phyloP scores from a whole-genome alignment of 202 grass and related monocot genomes.

The Elaeis oleifera region DNA sequence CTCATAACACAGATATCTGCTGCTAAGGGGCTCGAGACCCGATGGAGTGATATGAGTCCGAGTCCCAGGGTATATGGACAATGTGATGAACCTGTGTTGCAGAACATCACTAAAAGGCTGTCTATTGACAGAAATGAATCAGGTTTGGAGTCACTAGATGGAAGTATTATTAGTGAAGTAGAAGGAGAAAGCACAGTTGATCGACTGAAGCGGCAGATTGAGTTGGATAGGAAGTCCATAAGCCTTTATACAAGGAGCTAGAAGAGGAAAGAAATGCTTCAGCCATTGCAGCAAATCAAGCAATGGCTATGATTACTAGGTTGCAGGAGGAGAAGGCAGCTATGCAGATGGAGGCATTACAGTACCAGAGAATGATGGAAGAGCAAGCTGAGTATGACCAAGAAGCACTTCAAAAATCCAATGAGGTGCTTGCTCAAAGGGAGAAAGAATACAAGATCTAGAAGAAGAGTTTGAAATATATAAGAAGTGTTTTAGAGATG shows the following conservation, averaged over 20 bases:
- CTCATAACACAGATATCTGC: slow-evolving; percentile 67
- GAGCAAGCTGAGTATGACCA: slow-evolving; percentile 73
- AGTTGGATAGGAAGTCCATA: slow-evolving; percentile 68
- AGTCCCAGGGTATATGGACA: slow-evolving; percentile 41
- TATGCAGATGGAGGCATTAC: slow-evolving; percentile 64
- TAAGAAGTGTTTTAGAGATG: slow-evolving; percentile 29
- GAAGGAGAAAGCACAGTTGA: slow-evolving; percentile 55
- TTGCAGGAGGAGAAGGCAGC: slow-evolving; percentile 92
- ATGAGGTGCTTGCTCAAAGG: slow-evolving; percentile 49
- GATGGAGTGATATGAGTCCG: slow-evolving; percentile 39
- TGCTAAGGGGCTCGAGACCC: slow-evolving; percentile 38
- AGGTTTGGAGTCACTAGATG: slow-evolving; percentile 51
- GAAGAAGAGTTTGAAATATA: slow-evolving; percentile 44
- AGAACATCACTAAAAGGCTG: slow-evolving; percentile 65
- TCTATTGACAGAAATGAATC: slow-evolving; percentile 55
- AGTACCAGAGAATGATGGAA: slow-evolving; percentile 82
- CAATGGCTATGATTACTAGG: slow-evolving; percentile 94
- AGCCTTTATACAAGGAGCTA: slow-evolving; percentile 69
- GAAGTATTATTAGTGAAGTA: slow-evolving; percentile 33
- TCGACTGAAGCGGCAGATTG: slow-evolving; percentile 45
- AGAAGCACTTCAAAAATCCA: slow-evolving; percentile 55
- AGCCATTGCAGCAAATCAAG: slow-evolving; percentile 72
- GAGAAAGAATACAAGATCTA: slow-evolving; percentile 54
- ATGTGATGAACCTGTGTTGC: slow-evolving; percentile 43
- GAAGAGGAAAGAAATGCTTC: slow-evolving; percentile 85